Evolutionary conservation across 164 flowering plant species (phyloP), one percentile per base, ranked within the genome.

Genomic region (Aristolochia contorta): DNA sequence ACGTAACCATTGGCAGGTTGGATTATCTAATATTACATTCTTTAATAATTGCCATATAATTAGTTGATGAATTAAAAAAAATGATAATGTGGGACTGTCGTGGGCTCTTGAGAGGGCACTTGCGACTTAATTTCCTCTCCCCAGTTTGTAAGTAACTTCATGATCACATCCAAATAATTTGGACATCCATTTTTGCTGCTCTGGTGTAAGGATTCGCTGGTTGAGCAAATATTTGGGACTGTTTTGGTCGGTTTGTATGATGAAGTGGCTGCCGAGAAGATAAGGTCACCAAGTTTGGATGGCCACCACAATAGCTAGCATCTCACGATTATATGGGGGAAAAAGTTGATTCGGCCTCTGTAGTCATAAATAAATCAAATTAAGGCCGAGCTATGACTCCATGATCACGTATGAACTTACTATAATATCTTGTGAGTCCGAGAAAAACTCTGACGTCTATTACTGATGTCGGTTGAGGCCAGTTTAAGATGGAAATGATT

Each of bases 401-500:
- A 25, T 47, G 48, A 5, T n/a, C 18, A 2, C 23, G 30, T 16
- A 47, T 49, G n/a, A 60, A 47, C 15, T 49, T 47, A 2, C 54
- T 30, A 37, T 60, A 47, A 51, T 60, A 60, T 2, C 55, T 41
- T 10, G 63, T 49, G 4, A 60, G n/a, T 19, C 63, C 63, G 9
- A 60, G 21, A 24, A 47, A 60, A 1, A 32, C 63, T 6, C 63
- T 22, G 37, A 60, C 12, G 4, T 5, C 63, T 27, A 47, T 47
- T 41, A 60, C 3, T 5, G 37, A 20, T 5, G 16, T 47, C 10
- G 54, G 63, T 22, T 20, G 15, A 16, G 43, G n/a, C n/a, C n/a
- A n/a, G n/a, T n/a, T n/a, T n/a, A n/a, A n/a, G n/a, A n/a, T n/a
- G n/a, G n/a, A n/a, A 33, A 54, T 41, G 48, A 22, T 58, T 41